These are phyloP conservation scores for Rutstroemia sp. DNA, from an alignment of 2,329 filamentous ascomycete genomes.

Conservation along the genomic window DNA sequence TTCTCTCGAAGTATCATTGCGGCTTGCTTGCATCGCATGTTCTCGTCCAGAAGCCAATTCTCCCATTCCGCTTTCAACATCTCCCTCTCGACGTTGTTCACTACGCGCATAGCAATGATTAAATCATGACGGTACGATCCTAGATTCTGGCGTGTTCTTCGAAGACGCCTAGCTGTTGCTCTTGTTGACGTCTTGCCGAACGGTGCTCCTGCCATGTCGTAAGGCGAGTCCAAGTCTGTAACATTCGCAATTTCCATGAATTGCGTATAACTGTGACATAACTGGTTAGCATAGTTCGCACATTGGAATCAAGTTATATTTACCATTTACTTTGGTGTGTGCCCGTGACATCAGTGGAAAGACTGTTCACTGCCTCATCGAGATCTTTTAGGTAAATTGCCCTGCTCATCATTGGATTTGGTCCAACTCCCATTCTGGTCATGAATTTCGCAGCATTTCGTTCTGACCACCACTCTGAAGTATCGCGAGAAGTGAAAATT, in stretches of 20 bases:
- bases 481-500: constrained; percentile 66
- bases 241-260: constrained; percentile 53
- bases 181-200: constrained; percentile 43
- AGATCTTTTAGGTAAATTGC: constrained; percentile 79
- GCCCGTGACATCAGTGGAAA: constrained; percentile 14
- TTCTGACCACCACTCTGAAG: constrained; percentile 78
- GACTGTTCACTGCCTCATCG: constrained; percentile 46
- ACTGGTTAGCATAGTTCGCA: constrained; percentile 12
- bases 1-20: constrained; percentile 37
- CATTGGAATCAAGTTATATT: constrained; percentile 14
- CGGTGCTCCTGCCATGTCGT: constrained; percentile 43
- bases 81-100: constrained; percentile 84
- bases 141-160: constrained; percentile 74
- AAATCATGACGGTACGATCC: constrained; percentile 84
- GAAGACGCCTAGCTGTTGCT: constrained; percentile 54
- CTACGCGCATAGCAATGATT: constrained; percentile 79
- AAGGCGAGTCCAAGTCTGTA: constrained; percentile 50
- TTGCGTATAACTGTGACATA: constrained; percentile 43
- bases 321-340: constrained; percentile 43
- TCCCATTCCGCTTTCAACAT: constrained; percentile 86
- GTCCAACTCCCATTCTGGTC: constrained; percentile 69
- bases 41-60: constrained; percentile 81
- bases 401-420: constrained; percentile 75
- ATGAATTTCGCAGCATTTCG: constrained; percentile 75
- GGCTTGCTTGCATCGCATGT: constrained; percentile 61